These are phyloP conservation scores for Fragilaria crotonensis DNA, from an alignment of 108 stramenopile genomes.

Conservation along the genomic window DNA sequence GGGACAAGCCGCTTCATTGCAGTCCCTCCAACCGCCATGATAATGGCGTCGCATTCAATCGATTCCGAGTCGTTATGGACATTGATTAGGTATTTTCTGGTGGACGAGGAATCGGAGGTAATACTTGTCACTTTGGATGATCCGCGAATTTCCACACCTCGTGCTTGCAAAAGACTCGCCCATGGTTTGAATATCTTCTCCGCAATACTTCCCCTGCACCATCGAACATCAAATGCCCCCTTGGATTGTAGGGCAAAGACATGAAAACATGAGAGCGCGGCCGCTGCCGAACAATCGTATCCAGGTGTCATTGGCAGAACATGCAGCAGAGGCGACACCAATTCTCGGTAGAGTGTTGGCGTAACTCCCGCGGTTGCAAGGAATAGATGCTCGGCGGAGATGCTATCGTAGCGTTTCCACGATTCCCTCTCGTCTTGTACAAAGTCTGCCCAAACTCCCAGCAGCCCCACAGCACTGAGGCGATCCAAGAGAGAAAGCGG, in stretches of 20 bases:
- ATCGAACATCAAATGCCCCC: conserved; percentile 84
- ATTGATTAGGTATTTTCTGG: conserved; percentile 8
- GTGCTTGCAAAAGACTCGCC: conserved; percentile 32
- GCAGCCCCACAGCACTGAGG: conserved; percentile 49
- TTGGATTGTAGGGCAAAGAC: conserved; percentile 77
- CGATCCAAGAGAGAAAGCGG: conserved; percentile 37
- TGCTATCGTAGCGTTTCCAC: conserved; percentile 58
- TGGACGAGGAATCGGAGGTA: conserved; percentile 11
- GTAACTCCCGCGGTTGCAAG: conserved; percentile 53
- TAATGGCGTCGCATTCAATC: conserved; percentile 58
- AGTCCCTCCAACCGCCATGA: conserved; percentile 73
- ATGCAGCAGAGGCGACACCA: conserved; percentile 71
- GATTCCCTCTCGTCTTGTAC: conserved; percentile 62
- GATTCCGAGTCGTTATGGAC: conserved; percentile 15
- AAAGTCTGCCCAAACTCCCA: conserved; percentile 74
- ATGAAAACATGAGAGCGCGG: conserved; percentile 82
- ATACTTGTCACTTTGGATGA: conserved; percentile 40
- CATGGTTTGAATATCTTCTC: conserved; percentile 77
- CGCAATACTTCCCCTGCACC: conserved; percentile 65
- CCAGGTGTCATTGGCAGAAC: conserved; percentile 80
- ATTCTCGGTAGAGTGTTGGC: conserved; percentile 44
- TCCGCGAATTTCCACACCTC: conserved; percentile 49
- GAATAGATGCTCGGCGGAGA: conserved; percentile 66
- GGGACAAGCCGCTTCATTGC: conserved; percentile 36
- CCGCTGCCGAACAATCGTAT: conserved; percentile 79